phyloP scores from a whole-genome alignment of 441 rosid genomes.

The Raphanus hybrid region DNA sequence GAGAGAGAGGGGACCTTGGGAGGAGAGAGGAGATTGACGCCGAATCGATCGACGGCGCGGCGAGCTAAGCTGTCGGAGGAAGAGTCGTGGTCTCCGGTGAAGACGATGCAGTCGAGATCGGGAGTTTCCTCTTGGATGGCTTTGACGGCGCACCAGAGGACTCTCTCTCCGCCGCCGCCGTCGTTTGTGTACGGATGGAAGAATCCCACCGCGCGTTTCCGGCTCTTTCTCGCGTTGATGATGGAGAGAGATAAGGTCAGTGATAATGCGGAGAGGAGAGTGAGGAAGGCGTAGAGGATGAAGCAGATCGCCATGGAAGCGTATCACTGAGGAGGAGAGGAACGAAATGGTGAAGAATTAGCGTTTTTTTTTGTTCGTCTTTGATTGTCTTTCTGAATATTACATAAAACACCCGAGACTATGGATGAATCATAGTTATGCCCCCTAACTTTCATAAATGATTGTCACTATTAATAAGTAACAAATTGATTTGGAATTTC shows the following conservation, averaged over 20 bases:
- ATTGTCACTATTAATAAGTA: neutral
- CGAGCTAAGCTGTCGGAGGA: conserved; percentile 61
- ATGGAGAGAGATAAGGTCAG: conserved; percentile 48
- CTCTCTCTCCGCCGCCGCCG: conserved; percentile 98
- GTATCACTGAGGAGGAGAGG: no score
- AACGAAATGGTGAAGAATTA: neutral
- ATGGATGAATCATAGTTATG: neutral
- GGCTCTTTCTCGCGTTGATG: conserved; percentile 47
- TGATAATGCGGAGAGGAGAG: conserved; percentile 42
- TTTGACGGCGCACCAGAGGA: conserved; percentile 95
- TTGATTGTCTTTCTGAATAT: conserved; percentile 29
- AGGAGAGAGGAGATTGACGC: conserved; percentile 67
- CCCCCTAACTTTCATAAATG: neutral
- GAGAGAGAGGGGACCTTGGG: conserved; percentile 62
- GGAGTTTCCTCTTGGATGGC: conserved; percentile 83
- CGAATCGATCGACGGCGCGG: conserved; percentile 86
- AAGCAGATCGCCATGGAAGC: conserved; percentile 54
- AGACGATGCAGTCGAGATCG: conserved; percentile 69
- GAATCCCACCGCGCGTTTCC: conserved; percentile 71
- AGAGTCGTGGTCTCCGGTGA: conserved; percentile 84
- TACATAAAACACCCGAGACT: neutral
- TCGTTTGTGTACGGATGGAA: conserved; percentile 96
- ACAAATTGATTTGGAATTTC: neutral
- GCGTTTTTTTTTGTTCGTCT: neutral
- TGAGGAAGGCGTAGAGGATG: conserved; percentile 46